Base-by-base conservation (phyloP, 495 filamentous ascomycete species). In the Lentithecium fluviatile region DNA sequence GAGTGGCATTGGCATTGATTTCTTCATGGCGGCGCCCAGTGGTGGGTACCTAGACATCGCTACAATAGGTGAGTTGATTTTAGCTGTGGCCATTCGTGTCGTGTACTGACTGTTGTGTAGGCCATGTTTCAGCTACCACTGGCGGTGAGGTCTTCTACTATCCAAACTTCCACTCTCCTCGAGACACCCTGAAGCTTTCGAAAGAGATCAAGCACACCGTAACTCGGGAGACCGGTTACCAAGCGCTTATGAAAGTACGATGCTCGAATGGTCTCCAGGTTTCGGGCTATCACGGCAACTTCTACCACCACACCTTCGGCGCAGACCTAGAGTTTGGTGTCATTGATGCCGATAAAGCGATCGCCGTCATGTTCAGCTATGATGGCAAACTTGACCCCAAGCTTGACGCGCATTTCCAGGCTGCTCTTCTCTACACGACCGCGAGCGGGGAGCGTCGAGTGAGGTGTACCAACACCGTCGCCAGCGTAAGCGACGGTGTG, bases 211-310 rank as follows among this genome's bases (percentile, higher is more conserved):
- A 85, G 55, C 94, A 97, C 69, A 86, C 88, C 6, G 84, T 96
- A n/a, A 90, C 85, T 1, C 80, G 94, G 58, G 92, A 97, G 71
- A 95, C 93, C 17, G 94, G 94, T 25, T 99, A 93, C 70, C 93
- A 97, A 75, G 90, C 91, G 7, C 80, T 97, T 66, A 94, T 99
- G 91, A 99, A 99, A 79, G 94, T 97, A 52, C 87, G 94, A 45
- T 99, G 94, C 75, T 96, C 91, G 7, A 97, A 95, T 69, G 94
- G 94, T 15, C 82, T 99, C 26, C 94, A 99, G 74, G 89, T 99
- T 15, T 86, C 90, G 19, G 83, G 85, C 26, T 99, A 97, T 70
- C 89, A 95, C 65, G 94, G 94, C 56, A 97, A 97, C 76, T 97
- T 97, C 67, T 80, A 91, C 47, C 94, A 99, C 66, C 90, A 96